phyloP scores from a whole-genome alignment of 2,329 filamentous ascomycete species.

The Didymella segeticola region DNA sequence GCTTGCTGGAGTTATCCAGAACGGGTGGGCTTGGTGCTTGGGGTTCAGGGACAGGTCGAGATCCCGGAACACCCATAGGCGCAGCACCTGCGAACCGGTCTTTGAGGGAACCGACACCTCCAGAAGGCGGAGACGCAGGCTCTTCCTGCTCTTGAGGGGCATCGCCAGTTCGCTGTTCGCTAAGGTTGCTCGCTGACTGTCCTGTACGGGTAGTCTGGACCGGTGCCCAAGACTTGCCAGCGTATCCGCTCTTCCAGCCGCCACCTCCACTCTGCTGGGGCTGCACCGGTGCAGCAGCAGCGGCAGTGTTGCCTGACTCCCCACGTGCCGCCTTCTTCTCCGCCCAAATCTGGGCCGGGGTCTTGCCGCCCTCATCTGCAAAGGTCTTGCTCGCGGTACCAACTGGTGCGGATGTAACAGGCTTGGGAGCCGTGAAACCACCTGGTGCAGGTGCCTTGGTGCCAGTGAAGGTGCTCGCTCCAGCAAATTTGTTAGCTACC shows the following conservation, averaged over 20 bases:
- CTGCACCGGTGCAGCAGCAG: constrained; percentile 46
- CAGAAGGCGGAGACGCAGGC: constrained; percentile 61
- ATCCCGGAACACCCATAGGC: constrained; percentile 60
- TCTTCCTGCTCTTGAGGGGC: constrained; percentile 54
- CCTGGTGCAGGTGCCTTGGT: constrained; percentile 87
- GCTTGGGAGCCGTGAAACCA: constrained; percentile 67
- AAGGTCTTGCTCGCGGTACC: constrained; percentile 90
- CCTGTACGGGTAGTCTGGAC: constrained; percentile 78
- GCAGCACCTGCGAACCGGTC: constrained; percentile 83
- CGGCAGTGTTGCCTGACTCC: constrained; percentile 57
- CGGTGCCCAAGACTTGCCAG: constrained; percentile 86
- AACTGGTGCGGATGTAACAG: constrained; percentile 67
- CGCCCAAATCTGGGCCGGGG: constrained; percentile 94
- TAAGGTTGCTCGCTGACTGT: constrained; percentile 61
- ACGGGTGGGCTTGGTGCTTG: constrained; percentile 63
- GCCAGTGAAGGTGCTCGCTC: constrained; percentile 74
- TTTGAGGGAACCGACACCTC: constrained; percentile 75
- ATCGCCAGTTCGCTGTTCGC: constrained; percentile 69
- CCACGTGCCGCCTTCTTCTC: constrained; percentile 91
- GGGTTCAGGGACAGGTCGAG: constrained; percentile 48
- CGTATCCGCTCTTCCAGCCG: constrained; percentile 91
- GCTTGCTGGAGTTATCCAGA: constrained; percentile 72
- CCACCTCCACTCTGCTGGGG: constrained; percentile 74
- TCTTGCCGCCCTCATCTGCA: constrained; percentile 93
- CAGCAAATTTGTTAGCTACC: constrained; percentile 86